phyloP scores from a whole-genome alignment of 208 protist genomes.

The Trypanosoma theileri region DNA sequence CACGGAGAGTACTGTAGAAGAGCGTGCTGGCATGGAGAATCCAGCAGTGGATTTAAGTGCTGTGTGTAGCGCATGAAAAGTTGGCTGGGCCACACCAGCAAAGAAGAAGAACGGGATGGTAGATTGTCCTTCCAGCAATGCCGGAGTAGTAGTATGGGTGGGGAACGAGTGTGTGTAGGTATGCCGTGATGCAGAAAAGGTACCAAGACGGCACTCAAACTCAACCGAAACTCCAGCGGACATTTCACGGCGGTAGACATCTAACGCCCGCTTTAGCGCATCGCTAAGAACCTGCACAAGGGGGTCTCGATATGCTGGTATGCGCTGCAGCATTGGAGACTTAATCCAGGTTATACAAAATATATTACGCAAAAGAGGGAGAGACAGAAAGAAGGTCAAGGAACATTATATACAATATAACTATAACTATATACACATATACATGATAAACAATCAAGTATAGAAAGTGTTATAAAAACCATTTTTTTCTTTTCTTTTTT shows the following conservation, averaged over 20 bases:
- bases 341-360: background rate
- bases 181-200: slow-evolving; percentile 25
- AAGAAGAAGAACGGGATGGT: slow-evolving; percentile 28
- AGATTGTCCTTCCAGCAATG: slow-evolving; percentile 31
- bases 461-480: background rate
- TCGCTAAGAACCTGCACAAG: slow-evolving; percentile 35
- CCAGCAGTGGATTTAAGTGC: slow-evolving; percentile 5
- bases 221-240: slow-evolving; percentile 35
- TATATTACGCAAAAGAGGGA: slow-evolving; percentile 24
- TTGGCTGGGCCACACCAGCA: slow-evolving; percentile 25
- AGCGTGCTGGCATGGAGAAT: slow-evolving; percentile 13
- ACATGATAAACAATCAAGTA: background rate
- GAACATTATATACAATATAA: slow-evolving; percentile 15
- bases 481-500: slow-evolving; percentile 4
- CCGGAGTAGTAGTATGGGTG: slow-evolving; percentile 34
- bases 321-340: slow-evolving; percentile 23
- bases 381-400: slow-evolving; percentile 7
- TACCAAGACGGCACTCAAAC: slow-evolving; percentile 63
- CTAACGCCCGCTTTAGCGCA: slow-evolving; percentile 40
- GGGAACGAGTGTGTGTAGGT: slow-evolving; percentile 31
- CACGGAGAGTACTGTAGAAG: slow-evolving; percentile 21
- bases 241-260: slow-evolving; percentile 35
- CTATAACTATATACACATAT: background rate
- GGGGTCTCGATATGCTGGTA: slow-evolving; percentile 45
- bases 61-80: slow-evolving; percentile 22